A percentile compares a stretch with the other conserved stretches of the same genome.
These are phyloP conservation scores for Naganishia sp. DNA, from an alignment of 1,284 basidiomycete genomes.

Conservation along the genomic window DNA sequence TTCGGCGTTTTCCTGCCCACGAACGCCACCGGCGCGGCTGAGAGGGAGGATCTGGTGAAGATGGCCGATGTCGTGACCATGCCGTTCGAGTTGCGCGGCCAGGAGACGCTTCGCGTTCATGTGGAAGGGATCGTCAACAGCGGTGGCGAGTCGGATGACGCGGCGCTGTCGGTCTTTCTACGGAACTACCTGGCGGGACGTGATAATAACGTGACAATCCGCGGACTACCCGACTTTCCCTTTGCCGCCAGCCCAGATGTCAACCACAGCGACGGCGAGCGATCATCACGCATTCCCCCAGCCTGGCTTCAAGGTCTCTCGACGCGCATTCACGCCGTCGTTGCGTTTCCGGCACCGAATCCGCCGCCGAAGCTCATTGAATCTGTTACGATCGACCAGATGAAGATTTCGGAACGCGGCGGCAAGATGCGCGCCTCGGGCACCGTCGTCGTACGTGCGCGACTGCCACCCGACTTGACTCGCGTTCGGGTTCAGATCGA, in stretches of 20 bases:
- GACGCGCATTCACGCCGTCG: slow-evolving; percentile 38
- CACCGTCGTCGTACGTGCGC: slow-evolving; percentile 46
- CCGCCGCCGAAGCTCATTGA: slow-evolving; percentile 49
- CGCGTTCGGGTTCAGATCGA: slow-evolving; percentile 42
- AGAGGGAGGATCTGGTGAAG: slow-evolving; percentile 23
- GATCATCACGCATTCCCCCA: slow-evolving; percentile 36
- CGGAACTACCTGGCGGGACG: slow-evolving; percentile 46
- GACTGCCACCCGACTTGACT: slow-evolving; percentile 44
- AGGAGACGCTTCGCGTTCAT: slow-evolving; percentile 37
- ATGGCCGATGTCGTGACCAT: slow-evolving; percentile 48
- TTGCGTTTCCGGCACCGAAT: slow-evolving; percentile 49
- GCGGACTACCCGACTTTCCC: slow-evolving; percentile 39
- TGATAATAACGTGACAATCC: slow-evolving; percentile 45
- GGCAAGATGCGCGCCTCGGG: slow-evolving; percentile 49
- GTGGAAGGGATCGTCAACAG: slow-evolving; percentile 44
- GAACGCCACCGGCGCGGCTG: slow-evolving; percentile 2
- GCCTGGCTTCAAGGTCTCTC: slow-evolving; percentile 43
- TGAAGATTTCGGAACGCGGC: slow-evolving; percentile 45
- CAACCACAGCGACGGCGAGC: neutral
- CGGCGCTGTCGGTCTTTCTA: slow-evolving; percentile 44
- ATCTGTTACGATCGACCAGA: slow-evolving; percentile 50
- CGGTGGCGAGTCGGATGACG: neutral
- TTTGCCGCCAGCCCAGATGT: slow-evolving; percentile 26
- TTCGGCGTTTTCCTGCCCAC: slow-evolving; percentile 46
- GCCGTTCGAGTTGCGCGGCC: slow-evolving; percentile 37